phyloP scores from a whole-genome alignment of 345 rosid genomes.

The Eucalyptus cladocalyx region DNA sequence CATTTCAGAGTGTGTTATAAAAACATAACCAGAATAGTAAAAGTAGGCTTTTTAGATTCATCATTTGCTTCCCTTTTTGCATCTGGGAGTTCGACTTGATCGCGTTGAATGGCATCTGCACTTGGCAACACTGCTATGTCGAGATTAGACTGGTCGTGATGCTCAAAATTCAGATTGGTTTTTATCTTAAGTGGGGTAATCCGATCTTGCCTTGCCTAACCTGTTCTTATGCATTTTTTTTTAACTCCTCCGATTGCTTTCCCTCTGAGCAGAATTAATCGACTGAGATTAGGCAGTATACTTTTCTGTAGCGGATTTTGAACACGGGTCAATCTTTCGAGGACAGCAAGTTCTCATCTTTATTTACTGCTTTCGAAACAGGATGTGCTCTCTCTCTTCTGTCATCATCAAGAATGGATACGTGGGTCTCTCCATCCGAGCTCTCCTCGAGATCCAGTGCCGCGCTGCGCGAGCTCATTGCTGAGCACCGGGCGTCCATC shows the following conservation, averaged over 20 bases:
- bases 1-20: neutral
- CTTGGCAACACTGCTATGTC: neutral
- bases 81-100: neutral
- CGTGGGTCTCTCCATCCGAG: slow-evolving; percentile 28
- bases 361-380: neutral
- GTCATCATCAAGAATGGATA: slow-evolving; percentile 39
- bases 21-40: neutral
- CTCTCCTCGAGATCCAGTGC: slow-evolving; percentile 39
- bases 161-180: neutral
- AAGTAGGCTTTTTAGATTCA: neutral
- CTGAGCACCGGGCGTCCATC: slow-evolving; percentile 30
- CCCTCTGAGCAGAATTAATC: neutral
- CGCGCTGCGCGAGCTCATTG: slow-evolving; percentile 40
- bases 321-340: neutral
- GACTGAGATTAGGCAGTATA: neutral
- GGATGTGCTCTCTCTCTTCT: slow-evolving; percentile 70
- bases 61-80: neutral
- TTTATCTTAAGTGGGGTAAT: neutral
- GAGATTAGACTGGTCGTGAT: neutral
- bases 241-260: neutral
- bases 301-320: neutral
- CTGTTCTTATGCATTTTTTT: neutral
- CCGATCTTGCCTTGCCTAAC: neutral
- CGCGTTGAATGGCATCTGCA: neutral
- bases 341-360: neutral